phyloP scores from a whole-genome alignment of 192 early-diverging fungal species.

The Coemansia sp. region DNA sequence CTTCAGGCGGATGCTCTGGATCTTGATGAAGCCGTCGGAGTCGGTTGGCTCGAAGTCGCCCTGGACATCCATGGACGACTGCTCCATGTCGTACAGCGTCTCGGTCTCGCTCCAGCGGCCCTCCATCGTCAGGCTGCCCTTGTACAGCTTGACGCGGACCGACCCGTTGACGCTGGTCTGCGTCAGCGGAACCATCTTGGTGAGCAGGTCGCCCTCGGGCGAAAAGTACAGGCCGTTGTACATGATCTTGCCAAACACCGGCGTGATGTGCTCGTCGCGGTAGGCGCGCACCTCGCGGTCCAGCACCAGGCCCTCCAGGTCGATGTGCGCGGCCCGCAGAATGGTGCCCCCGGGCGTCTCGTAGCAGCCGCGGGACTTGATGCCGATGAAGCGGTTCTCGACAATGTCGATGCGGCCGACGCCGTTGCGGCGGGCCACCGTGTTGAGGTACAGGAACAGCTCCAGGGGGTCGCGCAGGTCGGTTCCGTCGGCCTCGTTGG shows the following conservation, averaged over 20 bases:
- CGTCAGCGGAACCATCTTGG: slow-evolving; percentile 73
- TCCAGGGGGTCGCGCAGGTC: slow-evolving; percentile 68
- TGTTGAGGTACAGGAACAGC: slow-evolving; percentile 95
- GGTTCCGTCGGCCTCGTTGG: slow-evolving; percentile 74
- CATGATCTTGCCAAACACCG: slow-evolving; percentile 67
- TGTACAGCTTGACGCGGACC: slow-evolving; percentile 95
- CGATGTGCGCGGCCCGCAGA: slow-evolving; percentile 90
- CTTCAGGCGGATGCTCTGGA: slow-evolving; percentile 92
- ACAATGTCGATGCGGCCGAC: slow-evolving; percentile 99
- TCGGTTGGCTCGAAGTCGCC: slow-evolving; percentile 90
- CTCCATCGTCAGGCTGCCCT: slow-evolving; percentile 86
- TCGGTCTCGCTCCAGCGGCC: slow-evolving; percentile 81
- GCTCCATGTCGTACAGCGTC: slow-evolving; percentile 92
- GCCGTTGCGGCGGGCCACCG: slow-evolving; percentile 92
- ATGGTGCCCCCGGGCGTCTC: slow-evolving; percentile 98
- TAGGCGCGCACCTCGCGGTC: slow-evolving; percentile 94
- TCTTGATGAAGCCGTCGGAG: slow-evolving; percentile 98
- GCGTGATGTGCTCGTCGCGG: slow-evolving; percentile 87
- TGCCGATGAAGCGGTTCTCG: slow-evolving; percentile 97
- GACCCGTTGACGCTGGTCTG: slow-evolving; percentile 88
- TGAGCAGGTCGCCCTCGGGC: slow-evolving; percentile 89
- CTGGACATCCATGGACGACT: slow-evolving; percentile 92
- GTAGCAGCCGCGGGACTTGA: slow-evolving; percentile 99
- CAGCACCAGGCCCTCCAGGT: slow-evolving; percentile 91
- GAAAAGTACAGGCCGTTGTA: slow-evolving; percentile 99